Evolutionary conservation across 2,329 filamentous ascomycete species (phyloP).

Genomic region (Epichloe gansuensis): DNA sequence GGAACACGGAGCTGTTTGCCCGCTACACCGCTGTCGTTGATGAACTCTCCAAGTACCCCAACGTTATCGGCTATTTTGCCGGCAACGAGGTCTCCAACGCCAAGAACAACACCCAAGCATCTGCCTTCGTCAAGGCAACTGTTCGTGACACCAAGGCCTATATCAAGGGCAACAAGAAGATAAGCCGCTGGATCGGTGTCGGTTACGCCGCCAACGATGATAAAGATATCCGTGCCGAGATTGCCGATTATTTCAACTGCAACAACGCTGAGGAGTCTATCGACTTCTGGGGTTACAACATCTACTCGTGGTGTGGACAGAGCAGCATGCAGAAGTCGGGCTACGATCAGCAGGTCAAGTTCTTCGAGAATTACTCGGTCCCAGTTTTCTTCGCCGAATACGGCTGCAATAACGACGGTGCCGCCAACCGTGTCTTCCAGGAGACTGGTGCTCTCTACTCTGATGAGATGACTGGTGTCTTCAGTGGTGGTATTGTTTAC

Average conservation of each 20-base stretch:
- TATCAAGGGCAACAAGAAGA: slow-evolving; percentile 68
- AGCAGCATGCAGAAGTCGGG: slow-evolving; percentile 66
- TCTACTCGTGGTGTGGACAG: slow-evolving; percentile 96
- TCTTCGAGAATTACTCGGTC: slow-evolving; percentile 81
- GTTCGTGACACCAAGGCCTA: slow-evolving; percentile 93
- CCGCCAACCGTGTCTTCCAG: slow-evolving; percentile 61
- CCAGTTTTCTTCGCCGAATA: slow-evolving; percentile 99
- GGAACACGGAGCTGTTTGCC: slow-evolving; percentile 64
- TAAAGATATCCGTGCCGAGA: slow-evolving; percentile 61
- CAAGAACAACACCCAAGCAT: slow-evolving; percentile 75
- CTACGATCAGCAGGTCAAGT: slow-evolving; percentile 68
- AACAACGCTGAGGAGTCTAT: slow-evolving; percentile 52
- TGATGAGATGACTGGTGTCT: slow-evolving; percentile 67
- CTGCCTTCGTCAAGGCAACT: slow-evolving; percentile 92
- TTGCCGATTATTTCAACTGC: slow-evolving; percentile 94
- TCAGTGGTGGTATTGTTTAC: slow-evolving; percentile 96
- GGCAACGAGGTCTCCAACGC: slow-evolving; percentile 95
- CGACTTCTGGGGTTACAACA: slow-evolving; percentile 99
- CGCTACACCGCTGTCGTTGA: slow-evolving; percentile 82
- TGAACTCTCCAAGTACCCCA: slow-evolving; percentile 67
- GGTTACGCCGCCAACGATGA: slow-evolving; percentile 97
- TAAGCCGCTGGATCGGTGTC: slow-evolving; percentile 73
- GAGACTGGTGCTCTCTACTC: slow-evolving; percentile 77
- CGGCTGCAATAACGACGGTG: slow-evolving; percentile 66
- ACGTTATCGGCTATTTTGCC: slow-evolving; percentile 94